Percentiles rank a stretch among this genome's conserved stretches.
These are phyloP conservation scores for Fusarium nurragi DNA, from an alignment of 2,329 filamentous ascomycete genomes.

Conservation along the genomic window DNA sequence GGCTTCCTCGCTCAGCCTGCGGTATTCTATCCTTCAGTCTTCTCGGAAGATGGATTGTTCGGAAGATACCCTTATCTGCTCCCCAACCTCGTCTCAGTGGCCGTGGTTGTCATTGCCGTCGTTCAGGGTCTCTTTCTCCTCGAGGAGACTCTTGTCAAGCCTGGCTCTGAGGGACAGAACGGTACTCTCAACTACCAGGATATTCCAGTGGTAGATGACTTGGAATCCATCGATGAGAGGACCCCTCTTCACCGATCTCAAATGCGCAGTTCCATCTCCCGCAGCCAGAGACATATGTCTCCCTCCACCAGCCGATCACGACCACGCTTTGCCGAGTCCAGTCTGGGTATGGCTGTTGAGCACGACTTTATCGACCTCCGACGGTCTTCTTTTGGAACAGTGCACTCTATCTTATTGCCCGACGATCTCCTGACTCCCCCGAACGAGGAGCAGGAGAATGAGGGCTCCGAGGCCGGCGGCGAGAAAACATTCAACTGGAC, in stretches of 20 bases:
- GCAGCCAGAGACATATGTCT: slow-evolving; percentile 26
- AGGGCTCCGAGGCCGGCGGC: background rate
- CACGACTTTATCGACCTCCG: slow-evolving; percentile 40
- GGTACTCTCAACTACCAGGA: slow-evolving; percentile 32
- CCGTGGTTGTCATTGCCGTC: slow-evolving; percentile 71
- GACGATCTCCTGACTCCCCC: slow-evolving; percentile 32
- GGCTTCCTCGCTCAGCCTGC: slow-evolving; percentile 73
- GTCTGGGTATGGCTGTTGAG: slow-evolving; percentile 34
- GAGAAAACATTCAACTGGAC: slow-evolving; percentile 52
- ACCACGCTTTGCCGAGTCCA: slow-evolving; percentile 37
- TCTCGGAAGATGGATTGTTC: slow-evolving; percentile 53
- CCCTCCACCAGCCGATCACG: slow-evolving; percentile 30
- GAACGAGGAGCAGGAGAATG: slow-evolving; percentile 21
- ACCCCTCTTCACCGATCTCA: slow-evolving; percentile 34
- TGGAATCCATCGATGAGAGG: slow-evolving; percentile 32
- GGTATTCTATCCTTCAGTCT: slow-evolving; percentile 75
- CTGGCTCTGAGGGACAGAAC: background rate
- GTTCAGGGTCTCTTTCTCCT: slow-evolving; percentile 72
- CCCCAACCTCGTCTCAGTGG: slow-evolving; percentile 64
- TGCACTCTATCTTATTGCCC: slow-evolving; percentile 52
- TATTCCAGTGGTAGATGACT: slow-evolving; percentile 32
- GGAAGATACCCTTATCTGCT: slow-evolving; percentile 71
- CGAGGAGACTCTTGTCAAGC: slow-evolving; percentile 51
- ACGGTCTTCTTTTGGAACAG: slow-evolving; percentile 53
- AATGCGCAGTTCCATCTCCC: slow-evolving; percentile 18